These are phyloP conservation scores for Ophiostoma perfectum DNA, from an alignment of 2,329 filamentous ascomycete species.

Conservation along the genomic window DNA sequence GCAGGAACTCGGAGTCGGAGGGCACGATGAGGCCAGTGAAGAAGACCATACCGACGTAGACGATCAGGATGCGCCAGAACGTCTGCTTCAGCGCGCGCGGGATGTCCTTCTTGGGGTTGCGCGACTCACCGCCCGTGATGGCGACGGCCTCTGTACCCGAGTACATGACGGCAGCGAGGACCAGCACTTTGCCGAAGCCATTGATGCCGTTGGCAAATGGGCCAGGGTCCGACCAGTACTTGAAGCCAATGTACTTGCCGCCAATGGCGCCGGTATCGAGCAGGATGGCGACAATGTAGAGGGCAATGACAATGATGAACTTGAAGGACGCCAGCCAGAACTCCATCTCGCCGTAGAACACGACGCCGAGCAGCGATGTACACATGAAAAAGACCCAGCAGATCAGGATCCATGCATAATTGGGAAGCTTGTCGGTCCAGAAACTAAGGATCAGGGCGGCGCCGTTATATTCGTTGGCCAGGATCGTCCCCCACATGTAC, in stretches of 20 bases:
- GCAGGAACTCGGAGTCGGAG: slow-evolving; percentile 32
- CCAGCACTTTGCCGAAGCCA: slow-evolving; percentile 39
- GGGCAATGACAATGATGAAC: slow-evolving; percentile 33
- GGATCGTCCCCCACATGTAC: slow-evolving; percentile 35
- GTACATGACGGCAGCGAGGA: slow-evolving; percentile 31
- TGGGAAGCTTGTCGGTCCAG: slow-evolving; percentile 42
- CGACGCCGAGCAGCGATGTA: slow-evolving; percentile 34
- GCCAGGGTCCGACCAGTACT: slow-evolving; percentile 44
- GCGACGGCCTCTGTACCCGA: slow-evolving; percentile 29
- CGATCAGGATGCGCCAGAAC: slow-evolving; percentile 32
- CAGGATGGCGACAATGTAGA: slow-evolving; percentile 47
- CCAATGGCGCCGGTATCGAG: slow-evolving; percentile 37
- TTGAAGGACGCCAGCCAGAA: slow-evolving; percentile 43
- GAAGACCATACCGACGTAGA: slow-evolving; percentile 32
- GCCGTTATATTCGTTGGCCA: slow-evolving; percentile 27
- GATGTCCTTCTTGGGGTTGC: slow-evolving; percentile 26
- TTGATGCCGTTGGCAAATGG: slow-evolving; percentile 49
- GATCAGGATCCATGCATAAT: slow-evolving; percentile 42
- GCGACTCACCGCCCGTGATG: slow-evolving; percentile 27
- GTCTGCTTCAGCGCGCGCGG: slow-evolving; percentile 28
- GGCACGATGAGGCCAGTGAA: slow-evolving; percentile 31
- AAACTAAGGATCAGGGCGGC: slow-evolving; percentile 38
- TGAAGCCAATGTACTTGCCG: slow-evolving; percentile 32
- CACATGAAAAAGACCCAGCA: slow-evolving; percentile 35
- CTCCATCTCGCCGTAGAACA: slow-evolving; percentile 41